Conservation (phyloP, 148 eudicot genomes). For the Vaccinium vitisidaea region DNA sequence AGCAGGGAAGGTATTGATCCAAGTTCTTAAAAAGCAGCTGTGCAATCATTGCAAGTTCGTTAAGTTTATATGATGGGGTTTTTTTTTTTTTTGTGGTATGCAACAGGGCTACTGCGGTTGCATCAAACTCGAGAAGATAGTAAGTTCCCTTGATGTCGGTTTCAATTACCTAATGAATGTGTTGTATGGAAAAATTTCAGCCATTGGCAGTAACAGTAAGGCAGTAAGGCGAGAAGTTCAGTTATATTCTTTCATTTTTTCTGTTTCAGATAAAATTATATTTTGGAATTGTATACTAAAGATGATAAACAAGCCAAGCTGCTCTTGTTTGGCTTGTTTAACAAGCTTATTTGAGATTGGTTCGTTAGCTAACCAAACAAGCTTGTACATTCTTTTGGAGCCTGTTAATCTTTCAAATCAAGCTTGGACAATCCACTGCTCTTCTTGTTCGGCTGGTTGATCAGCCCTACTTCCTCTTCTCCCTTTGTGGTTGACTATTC, state of each 20-base stretch:
- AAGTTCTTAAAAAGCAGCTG: not conserved
- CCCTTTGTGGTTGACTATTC: not conserved
- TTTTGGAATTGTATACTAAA: not conserved
- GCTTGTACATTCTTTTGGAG: not conserved
- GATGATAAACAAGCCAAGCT: not conserved
- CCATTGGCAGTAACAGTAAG: not conserved
- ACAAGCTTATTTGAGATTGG: not conserved
- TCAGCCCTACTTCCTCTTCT: not conserved
- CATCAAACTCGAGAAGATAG: conserved; percentile 71
- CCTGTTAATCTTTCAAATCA: not conserved
- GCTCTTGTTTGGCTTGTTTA: not conserved
- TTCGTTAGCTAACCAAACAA: not conserved
- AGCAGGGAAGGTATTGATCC: conserved; percentile 58
- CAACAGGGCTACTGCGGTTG: conserved; percentile 48
- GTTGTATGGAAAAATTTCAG: not conserved
- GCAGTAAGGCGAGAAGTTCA: not conserved
- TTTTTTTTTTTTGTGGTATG: not conserved
- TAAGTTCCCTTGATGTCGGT: conserved; percentile 36
- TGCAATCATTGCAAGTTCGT: not conserved
- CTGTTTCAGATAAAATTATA: not conserved
- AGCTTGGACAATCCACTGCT: not conserved
- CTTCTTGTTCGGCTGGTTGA: not conserved
- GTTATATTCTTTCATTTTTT: not conserved
- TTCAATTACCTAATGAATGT: not conserved
- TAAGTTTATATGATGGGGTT: not conserved